Evolutionary conservation across 169 alveolate genomes (phyloP), one percentile per base, ranked within the genome.

Genomic region (Pseudocohnilembus persalinus): DNA sequence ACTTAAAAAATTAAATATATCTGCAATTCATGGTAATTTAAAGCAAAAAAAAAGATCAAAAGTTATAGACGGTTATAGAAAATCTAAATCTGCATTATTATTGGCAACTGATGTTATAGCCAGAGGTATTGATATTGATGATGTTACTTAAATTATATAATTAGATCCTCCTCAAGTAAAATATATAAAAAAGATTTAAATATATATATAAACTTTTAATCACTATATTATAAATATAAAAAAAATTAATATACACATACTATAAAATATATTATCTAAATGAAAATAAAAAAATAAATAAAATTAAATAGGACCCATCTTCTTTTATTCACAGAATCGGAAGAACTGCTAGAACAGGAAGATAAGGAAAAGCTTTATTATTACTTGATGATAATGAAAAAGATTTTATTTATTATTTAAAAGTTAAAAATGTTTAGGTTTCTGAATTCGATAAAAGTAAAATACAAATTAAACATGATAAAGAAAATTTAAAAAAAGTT

Each of bases 101-200:
- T 85, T 98, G 31, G 94, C 98, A n/a, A 98, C 99, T 6, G 99
- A 98, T 92, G 91, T 98, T 30, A 90, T 97, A 31, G 98, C 99
- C 0, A 94, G 99, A 85, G 99, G 99, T 33, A 96, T 98, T 29
- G 99, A 98, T 90, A 92, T 98, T 63, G 98, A 98, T 0, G 97
- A 97, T 84, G 94, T 98, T 27, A 98, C 96, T 81, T 96, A 98
- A 97, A 97, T 98, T 76, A 87, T 98, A n/a, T 98, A 98, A 89
- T 96, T 94, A 85, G 99, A 98, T 79, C 99, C 99, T 34, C 99
- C 99, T 25, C 96, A 96, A 88, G 84, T 79, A 49, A 49, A 49
- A 27, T 49, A 15, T 35, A 34, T 6, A 4, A 32, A 34, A 29
- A 15, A 24, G n/a, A 31, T 76, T 34, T 29, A 1, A 20, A 11